Conservation (phyloP, 495 filamentous ascomycete species). For the Coniosporium apollinis region DNA sequence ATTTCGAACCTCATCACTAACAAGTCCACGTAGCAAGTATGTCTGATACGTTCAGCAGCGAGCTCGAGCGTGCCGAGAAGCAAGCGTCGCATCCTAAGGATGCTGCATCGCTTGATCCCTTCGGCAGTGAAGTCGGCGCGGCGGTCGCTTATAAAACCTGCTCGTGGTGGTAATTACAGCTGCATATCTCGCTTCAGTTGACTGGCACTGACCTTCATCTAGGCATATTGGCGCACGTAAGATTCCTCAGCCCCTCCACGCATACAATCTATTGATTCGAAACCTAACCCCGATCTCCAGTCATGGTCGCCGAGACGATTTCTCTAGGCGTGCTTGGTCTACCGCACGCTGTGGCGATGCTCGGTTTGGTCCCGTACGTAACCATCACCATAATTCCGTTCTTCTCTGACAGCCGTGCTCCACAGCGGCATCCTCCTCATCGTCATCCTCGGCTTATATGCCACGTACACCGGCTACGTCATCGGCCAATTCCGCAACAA, state of each 20-base stretch:
- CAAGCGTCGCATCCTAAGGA: too few species aligned
- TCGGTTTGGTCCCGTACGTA: slow-evolving; percentile 22
- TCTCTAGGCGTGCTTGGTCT: slow-evolving; percentile 22
- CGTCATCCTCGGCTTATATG: slow-evolving; percentile 42
- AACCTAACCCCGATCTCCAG: background rate
- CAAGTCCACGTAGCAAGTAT: too few species aligned
- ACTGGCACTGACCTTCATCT: too few species aligned
- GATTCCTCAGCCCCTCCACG: background rate
- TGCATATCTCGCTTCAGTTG: too few species aligned
- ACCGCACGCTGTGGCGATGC: slow-evolving; percentile 13
- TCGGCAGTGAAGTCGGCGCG: slow-evolving; percentile 11
- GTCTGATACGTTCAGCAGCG: too few species aligned
- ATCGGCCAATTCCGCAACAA: slow-evolving; percentile 61
- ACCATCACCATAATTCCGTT: slow-evolving; percentile 1
- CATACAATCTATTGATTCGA: background rate
- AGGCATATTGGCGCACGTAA: background rate
- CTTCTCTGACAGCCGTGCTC: slow-evolving; percentile 1
- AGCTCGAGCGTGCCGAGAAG: too few species aligned
- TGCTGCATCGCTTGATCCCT: too few species aligned
- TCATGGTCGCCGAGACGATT: slow-evolving; percentile 25
- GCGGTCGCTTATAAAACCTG: slow-evolving; percentile 10
- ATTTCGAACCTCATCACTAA: too few species aligned
- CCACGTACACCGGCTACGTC: slow-evolving; percentile 63
- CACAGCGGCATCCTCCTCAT: slow-evolving; percentile 40
- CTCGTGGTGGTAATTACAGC: slow-evolving; percentile 10